Conservation (phyloP, 768 basidiomycete genomes). For the Termitomyces titanicus region DNA sequence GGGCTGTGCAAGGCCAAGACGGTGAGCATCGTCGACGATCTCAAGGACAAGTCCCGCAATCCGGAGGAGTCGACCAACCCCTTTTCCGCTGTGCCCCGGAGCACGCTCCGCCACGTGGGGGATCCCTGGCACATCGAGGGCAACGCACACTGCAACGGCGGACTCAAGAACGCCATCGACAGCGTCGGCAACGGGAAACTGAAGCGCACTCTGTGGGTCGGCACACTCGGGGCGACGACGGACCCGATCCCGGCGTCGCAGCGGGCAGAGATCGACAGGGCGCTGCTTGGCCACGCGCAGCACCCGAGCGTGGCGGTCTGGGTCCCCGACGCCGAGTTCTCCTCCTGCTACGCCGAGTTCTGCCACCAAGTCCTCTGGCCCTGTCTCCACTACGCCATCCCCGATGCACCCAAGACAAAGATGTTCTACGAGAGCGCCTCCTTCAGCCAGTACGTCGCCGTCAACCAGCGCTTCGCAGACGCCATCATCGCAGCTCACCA, state of each 20-base stretch:
- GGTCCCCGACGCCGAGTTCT: slow-evolving; percentile 80
- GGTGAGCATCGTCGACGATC: slow-evolving; percentile 69
- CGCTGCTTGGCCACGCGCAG: slow-evolving; percentile 33
- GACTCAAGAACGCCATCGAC: slow-evolving; percentile 77
- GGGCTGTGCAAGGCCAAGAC: slow-evolving; percentile 38
- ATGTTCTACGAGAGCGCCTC: slow-evolving; percentile 75
- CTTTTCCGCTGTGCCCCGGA: slow-evolving; percentile 40
- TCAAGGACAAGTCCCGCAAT: slow-evolving; percentile 53
- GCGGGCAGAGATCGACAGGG: slow-evolving; percentile 50
- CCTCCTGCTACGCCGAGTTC: slow-evolving; percentile 80
- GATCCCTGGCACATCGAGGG: slow-evolving; percentile 44
- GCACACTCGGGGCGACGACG: slow-evolving; percentile 70
- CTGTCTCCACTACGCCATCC: slow-evolving; percentile 80
- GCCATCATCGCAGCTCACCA: slow-evolving; percentile 75
- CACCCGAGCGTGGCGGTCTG: slow-evolving; percentile 54
- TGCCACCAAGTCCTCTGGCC: slow-evolving; percentile 92
- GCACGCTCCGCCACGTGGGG: slow-evolving; percentile 5
- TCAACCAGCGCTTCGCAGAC: slow-evolving; percentile 89
- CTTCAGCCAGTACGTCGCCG: slow-evolving; percentile 83
- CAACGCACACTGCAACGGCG: slow-evolving; percentile 79
- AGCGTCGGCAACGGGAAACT: slow-evolving; percentile 60
- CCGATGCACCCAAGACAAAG: slow-evolving; percentile 84
- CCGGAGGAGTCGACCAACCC: slow-evolving; percentile 52
- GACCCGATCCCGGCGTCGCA: slow-evolving; percentile 59
- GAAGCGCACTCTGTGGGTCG: slow-evolving; percentile 54